Evolutionary conservation across 305 asterid genomes (phyloP).

Genomic region (Petunia hybrid): DNA sequence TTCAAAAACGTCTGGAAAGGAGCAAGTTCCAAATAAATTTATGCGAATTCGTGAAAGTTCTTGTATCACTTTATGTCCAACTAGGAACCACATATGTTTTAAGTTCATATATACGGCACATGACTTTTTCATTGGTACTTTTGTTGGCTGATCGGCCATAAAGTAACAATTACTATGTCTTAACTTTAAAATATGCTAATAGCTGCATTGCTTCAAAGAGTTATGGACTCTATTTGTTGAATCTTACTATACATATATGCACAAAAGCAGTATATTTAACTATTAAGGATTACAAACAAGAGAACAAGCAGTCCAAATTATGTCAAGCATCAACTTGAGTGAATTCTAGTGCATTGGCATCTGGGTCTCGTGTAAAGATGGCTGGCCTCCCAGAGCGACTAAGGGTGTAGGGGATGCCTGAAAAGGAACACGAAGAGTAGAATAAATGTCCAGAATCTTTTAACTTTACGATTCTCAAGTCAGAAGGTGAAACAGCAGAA

Average conservation of each 20-base stretch:
- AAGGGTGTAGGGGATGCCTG: constrained; percentile 83
- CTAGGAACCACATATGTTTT: neutral
- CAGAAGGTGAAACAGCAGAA: constrained; percentile 21
- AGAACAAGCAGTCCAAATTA: constrained; percentile 25
- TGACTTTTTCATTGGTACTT: too few species aligned
- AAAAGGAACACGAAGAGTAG: constrained; percentile 14
- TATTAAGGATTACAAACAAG: constrained; percentile 10
- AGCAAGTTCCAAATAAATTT: neutral
- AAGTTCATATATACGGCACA: neutral
- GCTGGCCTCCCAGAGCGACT: constrained; percentile 98
- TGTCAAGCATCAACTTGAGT: constrained; percentile 59
- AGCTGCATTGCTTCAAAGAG: neutral
- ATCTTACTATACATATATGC: neutral
- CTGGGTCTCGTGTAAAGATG: constrained; percentile 89
- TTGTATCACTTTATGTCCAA: neutral
- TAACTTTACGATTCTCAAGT: neutral
- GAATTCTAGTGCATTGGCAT: constrained; percentile 91
- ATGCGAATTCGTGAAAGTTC: neutral
- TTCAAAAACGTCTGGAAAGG: too few species aligned
- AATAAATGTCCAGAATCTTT: neutral
- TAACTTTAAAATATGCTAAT: neutral
- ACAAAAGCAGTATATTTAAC: neutral
- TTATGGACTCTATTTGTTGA: neutral
- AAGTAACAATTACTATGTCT: neutral
- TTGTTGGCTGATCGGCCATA: neutral